Evolutionary conservation across 1,284 basidiomycete genomes (phyloP).

Genomic region (Wallemia ichthyophaga): DNA sequence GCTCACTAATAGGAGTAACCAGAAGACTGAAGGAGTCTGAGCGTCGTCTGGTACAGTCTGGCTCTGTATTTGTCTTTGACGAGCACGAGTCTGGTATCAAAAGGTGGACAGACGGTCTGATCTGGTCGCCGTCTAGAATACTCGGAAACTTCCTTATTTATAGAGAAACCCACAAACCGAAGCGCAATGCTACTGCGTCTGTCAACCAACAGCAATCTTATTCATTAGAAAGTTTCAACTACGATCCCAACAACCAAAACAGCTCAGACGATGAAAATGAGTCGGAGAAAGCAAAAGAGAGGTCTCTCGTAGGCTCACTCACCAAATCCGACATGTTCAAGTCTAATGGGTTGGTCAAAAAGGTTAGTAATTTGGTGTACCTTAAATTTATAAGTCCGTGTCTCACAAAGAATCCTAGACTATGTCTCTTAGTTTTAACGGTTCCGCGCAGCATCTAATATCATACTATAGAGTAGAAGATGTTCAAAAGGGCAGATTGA

Average conservation of each 20-base stretch:
- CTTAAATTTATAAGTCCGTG: background rate
- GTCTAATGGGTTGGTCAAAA: constrained; percentile 70
- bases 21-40: constrained; percentile 75
- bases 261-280: background rate
- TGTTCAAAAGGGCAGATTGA: constrained; percentile 54
- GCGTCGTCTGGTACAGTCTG: constrained; percentile 67
- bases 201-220: background rate
- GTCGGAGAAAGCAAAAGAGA: constrained; percentile 23
- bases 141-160: constrained; percentile 82
- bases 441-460: constrained; percentile 72
- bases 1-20: constrained; percentile 25
- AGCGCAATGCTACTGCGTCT: constrained; percentile 6
- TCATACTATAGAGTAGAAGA: constrained; percentile 88
- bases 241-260: background rate
- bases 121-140: constrained; percentile 68
- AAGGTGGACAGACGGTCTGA: constrained; percentile 89
- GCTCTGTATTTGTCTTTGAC: constrained; percentile 90
- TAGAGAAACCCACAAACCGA: constrained; percentile 57
- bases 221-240: background rate
- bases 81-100: constrained; percentile 94
- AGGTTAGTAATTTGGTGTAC: no score
- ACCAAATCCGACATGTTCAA: constrained; percentile 81
- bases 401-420: constrained; percentile 25
- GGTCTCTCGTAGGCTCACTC: constrained; percentile 54
- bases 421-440: constrained; percentile 63